Evolutionary conservation across 371 early-diverging fungal species (phyloP), one percentile per base, ranked within the genome.

Genomic region (Syncephalastrum sp.): DNA sequence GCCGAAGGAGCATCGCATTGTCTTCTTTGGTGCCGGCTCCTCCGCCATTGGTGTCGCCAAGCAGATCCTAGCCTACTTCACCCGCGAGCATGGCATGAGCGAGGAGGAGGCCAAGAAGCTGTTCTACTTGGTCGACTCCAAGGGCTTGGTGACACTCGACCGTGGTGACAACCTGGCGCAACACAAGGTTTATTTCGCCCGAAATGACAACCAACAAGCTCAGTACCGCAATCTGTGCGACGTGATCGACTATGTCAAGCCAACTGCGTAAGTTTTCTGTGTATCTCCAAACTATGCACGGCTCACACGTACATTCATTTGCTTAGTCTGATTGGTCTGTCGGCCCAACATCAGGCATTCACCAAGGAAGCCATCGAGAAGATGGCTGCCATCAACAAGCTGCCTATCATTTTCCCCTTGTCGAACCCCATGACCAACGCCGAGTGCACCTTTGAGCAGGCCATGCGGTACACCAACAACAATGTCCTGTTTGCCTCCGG

Each of bases 31-130:
- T 44, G 93, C 94, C 46, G 93, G 94, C 29, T 86, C 87, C 0
- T 94, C 95, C 8, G 95, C 89, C 19, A 90, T 93, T 27, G 96
- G 95, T 49, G 94, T 95, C 21, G 94, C 95, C 56, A 87, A 82
- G 63, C 91, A 92, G 60, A 77, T 95, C 51, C 67, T 82, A 44
- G 86, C 87, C 12, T 90, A 91, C 70, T 85, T 95, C 65, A 69
- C 86, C 41, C 57, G 75, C 50, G 87, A 87, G 50, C 80, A 82
- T 61, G 82, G 80, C 1, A 69, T 91, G 51, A 62, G 82, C 6
- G 88, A 88, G 61, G 86, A 87, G 13, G 74, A 91, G 57, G 91
- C 93, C 44, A 87, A 81, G 57, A 69, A 77, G 43, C 74, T 84
- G 70, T 91, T 95, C 61, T 96, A 89, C 82, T 76, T 94, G 54